Evolutionary conservation across 257 asterid genomes (phyloP).

Genomic region (Nicotiana noctiflora): DNA sequence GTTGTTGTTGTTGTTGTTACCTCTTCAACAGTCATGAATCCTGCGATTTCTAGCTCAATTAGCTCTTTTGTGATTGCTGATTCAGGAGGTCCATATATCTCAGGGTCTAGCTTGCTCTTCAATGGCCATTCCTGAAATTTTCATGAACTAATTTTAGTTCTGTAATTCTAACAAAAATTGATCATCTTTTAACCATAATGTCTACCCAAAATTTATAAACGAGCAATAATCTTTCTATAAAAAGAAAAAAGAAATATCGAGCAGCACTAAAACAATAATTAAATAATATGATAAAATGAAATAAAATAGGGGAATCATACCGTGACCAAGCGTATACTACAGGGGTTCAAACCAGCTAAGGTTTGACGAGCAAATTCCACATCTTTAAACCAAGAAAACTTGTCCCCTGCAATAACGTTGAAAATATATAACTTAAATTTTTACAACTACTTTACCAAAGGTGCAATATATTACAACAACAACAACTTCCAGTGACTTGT

Average conservation of each 20-base stretch:
- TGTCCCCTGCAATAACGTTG: slow-evolving; percentile 33
- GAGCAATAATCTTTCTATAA: no score
- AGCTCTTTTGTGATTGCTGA: slow-evolving; percentile 50
- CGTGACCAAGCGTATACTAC: slow-evolving; percentile 47
- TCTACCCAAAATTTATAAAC: no score
- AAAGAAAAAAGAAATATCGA: no score
- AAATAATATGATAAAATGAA: no score
- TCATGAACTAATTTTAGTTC: background rate
- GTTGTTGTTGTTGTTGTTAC: no score
- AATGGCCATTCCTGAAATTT: slow-evolving; percentile 63
- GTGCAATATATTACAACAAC: no score
- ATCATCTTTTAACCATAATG: background rate
- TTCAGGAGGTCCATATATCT: slow-evolving; percentile 65
- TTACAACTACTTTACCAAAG: background rate
- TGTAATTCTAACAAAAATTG: background rate
- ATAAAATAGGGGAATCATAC: slow-evolving; percentile 18
- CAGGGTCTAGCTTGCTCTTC: slow-evolving; percentile 65
- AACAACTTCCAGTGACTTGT: no score
- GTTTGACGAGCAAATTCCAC: slow-evolving; percentile 73
- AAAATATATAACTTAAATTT: background rate
- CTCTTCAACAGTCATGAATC: slow-evolving; percentile 52
- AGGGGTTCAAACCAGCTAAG: slow-evolving; percentile 64
- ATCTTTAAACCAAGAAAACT: slow-evolving; percentile 66
- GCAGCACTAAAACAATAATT: no score
- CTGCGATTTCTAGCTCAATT: slow-evolving; percentile 42